Evolutionary conservation across 2,329 filamentous ascomycete genomes (phyloP), one percentile per base, ranked within the genome.

Genomic region (Phaeoacremonium minimum): DNA sequence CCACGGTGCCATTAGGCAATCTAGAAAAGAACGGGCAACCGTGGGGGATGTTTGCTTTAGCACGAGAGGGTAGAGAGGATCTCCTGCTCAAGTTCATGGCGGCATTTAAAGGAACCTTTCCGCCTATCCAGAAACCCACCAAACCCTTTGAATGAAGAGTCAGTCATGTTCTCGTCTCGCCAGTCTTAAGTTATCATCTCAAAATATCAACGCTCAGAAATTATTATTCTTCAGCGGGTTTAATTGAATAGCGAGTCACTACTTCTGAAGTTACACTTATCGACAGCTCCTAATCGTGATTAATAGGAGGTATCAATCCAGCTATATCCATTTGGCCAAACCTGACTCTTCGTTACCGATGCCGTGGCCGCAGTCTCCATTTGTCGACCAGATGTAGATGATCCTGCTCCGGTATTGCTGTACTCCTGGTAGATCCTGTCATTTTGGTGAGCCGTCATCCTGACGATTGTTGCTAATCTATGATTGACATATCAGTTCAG

Each of bases 351-450:
- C 1, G 46, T 50, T 6, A 57, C 52, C 5, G 44, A 44, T 5
- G 44, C 48, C 4, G 42, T 45, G 28, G 53, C 55, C 12, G 36
- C 34, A 15, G 40, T 49, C 37, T 47, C 41, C 34, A 50, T 53
- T 30, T 37, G 28, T 17, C 6, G 51, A 40, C 13, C 9, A 14
- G 26, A 38, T 6, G 36, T 31, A 19, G 22, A n/a, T 13, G 26
- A 30, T 17, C 55, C 53, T 18, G 45, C 50, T 0, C 53, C 51
- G 6, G 40, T 46, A 28, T 56, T 57, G 6, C 47, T 48, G 34
- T 38, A 52, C 35, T 58, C 56, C 37, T 57, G 53, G 18, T 50
- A 56, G 7, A 55, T n/a, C n/a, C n/a, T n/a, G n/a, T n/a, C n/a
- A n/a, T n/a, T n/a, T 38, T 8, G 11, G 28, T 30, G 3, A 31